Base-by-base conservation (phyloP, 2,329 filamentous ascomycete species). In the Orbilia quercus region DNA sequence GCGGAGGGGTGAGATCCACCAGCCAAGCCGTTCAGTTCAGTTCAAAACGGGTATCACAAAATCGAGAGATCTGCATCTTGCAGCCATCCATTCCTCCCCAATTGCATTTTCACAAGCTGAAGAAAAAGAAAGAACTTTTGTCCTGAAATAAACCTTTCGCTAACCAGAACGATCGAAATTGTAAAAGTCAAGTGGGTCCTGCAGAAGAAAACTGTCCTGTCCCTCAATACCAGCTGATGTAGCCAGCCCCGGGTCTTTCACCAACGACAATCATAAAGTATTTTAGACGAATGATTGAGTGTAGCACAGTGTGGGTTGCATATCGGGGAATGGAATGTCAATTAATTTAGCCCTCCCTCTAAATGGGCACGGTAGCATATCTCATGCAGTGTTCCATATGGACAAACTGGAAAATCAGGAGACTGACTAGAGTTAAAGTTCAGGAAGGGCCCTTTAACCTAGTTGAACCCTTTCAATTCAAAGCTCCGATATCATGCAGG, bases 301-400 rank as follows among this genome's bases (percentile, higher is more conserved):
- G n/a, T n/a, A n/a, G n/a, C n/a, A n/a, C n/a, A n/a, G n/a, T n/a
- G n/a, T n/a, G n/a, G n/a, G 12, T 34, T 40, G 14, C 9, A 7
- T 53, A 40, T 57, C 22, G n/a, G 57, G 34, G 22, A 51, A 59
- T 67, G 63, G 63, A 67, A 67, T 67, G 63, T 53, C n/a, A 22
- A 59, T 22, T 14, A 23, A 36, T 25, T 7, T 23, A 48, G 6
- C 18, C n/a, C n/a, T n/a, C n/a, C n/a, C n/a, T n/a, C n/a, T 9
- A 12, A 1, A 22, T 25, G 23, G 22, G 31, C 20, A 42, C 4
- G 4, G n/a, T 22, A 25, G 38, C 36, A 44, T 22, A 58, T 55
- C 14, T 36, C n/a, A 64, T 57, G 62, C 62, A 51, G 23, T 14
- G 62, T 66, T 50, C 51, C 51, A 66, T 50, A 38, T 34, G 62